These are phyloP conservation scores for Peronospora destructor DNA, from an alignment of 352 stramenopile genomes.

Conservation along the genomic window DNA sequence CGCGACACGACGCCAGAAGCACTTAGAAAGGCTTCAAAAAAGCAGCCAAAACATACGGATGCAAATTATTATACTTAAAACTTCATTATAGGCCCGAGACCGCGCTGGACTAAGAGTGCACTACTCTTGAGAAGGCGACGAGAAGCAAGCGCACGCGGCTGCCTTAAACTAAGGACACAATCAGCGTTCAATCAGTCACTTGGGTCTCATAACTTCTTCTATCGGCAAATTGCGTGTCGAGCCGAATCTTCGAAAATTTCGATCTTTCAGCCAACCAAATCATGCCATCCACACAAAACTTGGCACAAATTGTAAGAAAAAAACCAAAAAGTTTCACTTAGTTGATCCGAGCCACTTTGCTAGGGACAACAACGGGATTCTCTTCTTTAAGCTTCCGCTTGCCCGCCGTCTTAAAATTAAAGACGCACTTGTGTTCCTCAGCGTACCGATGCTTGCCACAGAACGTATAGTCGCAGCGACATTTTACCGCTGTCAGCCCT, in stretches of 20 bases:
- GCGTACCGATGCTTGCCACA: constrained; percentile 87
- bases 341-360: constrained; percentile 84
- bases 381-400: constrained; percentile 81
- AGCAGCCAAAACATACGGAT: constrained; percentile 5
- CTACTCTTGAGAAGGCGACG: constrained; percentile 22
- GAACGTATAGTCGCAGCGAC: constrained; percentile 87
- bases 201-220: constrained; percentile 4
- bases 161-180: not conserved
- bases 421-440: constrained; percentile 82
- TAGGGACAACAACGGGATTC: constrained; percentile 72
- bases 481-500: constrained; percentile 77
- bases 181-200: not conserved
- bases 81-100: constrained; percentile 14
- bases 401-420: constrained; percentile 81
- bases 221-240: not conserved
- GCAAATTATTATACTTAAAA: constrained; percentile 33
- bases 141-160: not conserved
- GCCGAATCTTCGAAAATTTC: too few species aligned
- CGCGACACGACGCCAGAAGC: constrained; percentile 4
- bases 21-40: not conserved
- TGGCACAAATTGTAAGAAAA: constrained; percentile 2
- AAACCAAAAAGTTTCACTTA: constrained; percentile 22
- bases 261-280: too few species aligned
- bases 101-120: constrained; percentile 28
- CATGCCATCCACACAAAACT: constrained; percentile 5